Evolutionary conservation across 257 asterid genomes (phyloP), one percentile per base, ranked within the genome.

Genomic region (Thymus quinquecostatus): DNA sequence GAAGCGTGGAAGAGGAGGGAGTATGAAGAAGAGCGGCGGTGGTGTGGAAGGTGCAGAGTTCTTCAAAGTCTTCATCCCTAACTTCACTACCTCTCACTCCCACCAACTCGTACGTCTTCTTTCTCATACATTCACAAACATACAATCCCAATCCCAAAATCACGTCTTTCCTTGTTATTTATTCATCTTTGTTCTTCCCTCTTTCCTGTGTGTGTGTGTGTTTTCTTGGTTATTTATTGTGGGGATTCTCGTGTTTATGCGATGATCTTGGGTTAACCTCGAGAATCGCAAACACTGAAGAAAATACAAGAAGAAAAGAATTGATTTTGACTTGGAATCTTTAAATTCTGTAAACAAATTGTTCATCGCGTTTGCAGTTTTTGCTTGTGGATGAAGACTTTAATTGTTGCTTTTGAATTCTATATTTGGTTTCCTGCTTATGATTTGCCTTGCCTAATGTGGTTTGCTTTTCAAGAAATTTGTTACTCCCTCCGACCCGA

Each of bases 61-160:
- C 64, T 82, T 79, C 82, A 82, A 73, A 75, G 41, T 79, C 43
- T 55, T 63, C 64, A 49, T 76, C 3, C 86, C 78, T 21, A n/a
- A 43, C 4, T 55, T 30, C 14, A 21, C 40, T 36, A 21, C 40
- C 5, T 36, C 40, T 5, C 2, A 34, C 53, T 69, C 82, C 49
- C 67, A 73, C 4, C 60, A 65, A 60, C 78, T 82, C n/a, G 86
- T 79, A 55, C 14, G 51, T 62, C 38, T 50, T 12, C 12, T 10
- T 30, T 30, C 56, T 48, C 9, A 43, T 43, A 2, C 48, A 43
- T 10, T 2, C 48, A 43, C 48, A 6, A 43, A 43, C 21, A 21
- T 21, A 21, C 21, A 21, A 21, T 21, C 21, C 21, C 21, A 21
- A 21, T 21, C 21, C 21, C 21, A 21, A 21, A 21, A 21, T 21